Base-by-base conservation (phyloP, 306 rosid species). In the Vicia villosa region DNA sequence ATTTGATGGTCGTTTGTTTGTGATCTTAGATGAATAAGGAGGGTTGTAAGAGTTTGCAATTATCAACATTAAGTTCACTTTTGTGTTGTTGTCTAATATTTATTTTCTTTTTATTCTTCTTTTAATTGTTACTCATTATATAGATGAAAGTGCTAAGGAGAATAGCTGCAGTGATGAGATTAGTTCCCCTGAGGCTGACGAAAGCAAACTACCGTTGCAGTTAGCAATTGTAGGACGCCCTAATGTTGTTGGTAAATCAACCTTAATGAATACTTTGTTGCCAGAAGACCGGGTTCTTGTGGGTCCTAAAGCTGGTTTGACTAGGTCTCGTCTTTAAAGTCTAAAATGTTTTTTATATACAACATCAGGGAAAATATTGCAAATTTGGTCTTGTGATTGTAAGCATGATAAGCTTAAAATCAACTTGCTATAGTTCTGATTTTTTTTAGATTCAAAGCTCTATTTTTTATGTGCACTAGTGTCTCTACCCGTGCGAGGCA, bases 241-340 rank as follows among this genome's bases (percentile, higher is more conserved):
- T n/a, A n/a, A n/a, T n/a, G n/a, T n/a, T 97, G 96, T 75, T 49
- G 96, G 97, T 74, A 94, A 90, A 84, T 90, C 98, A 73, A 94
- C 98, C 77, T 82, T 88, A 73, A 81, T 94, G 57, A 94, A 88
- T 70, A 76, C 91, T 14, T 73, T 94, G 80, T 80, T 94, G 78
- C 97, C 88, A 80, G 89, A 91, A 82, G 87, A 94, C 10, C 98
- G 98, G 10, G 98, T 90, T 74, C 81, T 94, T 79, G 97, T 90
- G 78, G 97, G 98, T 38, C 97, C 98, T 11, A 97, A 94, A 84
- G 92, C 96, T 78, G 98, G 98, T 74, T 75, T 94, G 61, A 94
- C 98, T 41, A 84, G 98, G 7, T 49, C 15, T 15, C 41, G 46
- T 42, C 22, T 51, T 52, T 41, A 4, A 66, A 62, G 19, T 68